These are phyloP conservation scores for Crucihimalaya himalaica DNA, from an alignment of 345 rosid species.

Conservation along the genomic window DNA sequence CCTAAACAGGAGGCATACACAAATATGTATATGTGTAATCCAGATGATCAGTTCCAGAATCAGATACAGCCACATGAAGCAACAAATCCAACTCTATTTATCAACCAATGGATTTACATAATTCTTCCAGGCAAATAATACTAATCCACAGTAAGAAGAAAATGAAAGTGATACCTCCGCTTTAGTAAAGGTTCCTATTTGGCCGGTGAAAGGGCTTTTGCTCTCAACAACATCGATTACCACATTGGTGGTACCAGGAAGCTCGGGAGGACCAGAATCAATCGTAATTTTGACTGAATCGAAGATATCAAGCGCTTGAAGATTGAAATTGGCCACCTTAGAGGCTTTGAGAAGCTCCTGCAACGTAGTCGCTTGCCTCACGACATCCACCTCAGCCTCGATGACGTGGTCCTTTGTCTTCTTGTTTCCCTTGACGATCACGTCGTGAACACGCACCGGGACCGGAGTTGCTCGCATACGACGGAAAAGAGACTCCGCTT, in stretches of 20 bases:
- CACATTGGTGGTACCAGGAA: slow-evolving; percentile 86
- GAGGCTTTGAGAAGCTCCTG: slow-evolving; percentile 77
- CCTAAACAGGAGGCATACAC: neutral
- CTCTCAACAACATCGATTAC: slow-evolving; percentile 72
- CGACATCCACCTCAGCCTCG: slow-evolving; percentile 60
- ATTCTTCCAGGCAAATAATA: slow-evolving; percentile 15
- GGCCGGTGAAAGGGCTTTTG: slow-evolving; percentile 55
- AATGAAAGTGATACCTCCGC: slow-evolving; percentile 55
- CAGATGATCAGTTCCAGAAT: neutral
- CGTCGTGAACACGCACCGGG: slow-evolving; percentile 83
- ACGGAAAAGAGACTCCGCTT: slow-evolving; percentile 51
- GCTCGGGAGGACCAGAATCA: slow-evolving; percentile 87
- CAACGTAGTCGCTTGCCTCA: slow-evolving; percentile 63
- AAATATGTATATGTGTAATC: neutral
- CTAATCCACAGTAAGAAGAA: neutral
- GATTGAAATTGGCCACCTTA: slow-evolving; percentile 54
- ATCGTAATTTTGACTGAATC: slow-evolving; percentile 77
- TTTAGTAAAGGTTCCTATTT: slow-evolving; percentile 69
- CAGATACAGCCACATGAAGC: neutral
- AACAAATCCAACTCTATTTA: slow-evolving; percentile 18
- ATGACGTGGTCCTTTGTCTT: slow-evolving; percentile 79
- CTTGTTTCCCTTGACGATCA: slow-evolving; percentile 72
- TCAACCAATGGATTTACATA: slow-evolving; percentile 4
- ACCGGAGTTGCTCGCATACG: slow-evolving; percentile 53
- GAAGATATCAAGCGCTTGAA: slow-evolving; percentile 71